Base-by-base conservation (phyloP, 306 rosid species). In the Dalbergia cochinchinensis region DNA sequence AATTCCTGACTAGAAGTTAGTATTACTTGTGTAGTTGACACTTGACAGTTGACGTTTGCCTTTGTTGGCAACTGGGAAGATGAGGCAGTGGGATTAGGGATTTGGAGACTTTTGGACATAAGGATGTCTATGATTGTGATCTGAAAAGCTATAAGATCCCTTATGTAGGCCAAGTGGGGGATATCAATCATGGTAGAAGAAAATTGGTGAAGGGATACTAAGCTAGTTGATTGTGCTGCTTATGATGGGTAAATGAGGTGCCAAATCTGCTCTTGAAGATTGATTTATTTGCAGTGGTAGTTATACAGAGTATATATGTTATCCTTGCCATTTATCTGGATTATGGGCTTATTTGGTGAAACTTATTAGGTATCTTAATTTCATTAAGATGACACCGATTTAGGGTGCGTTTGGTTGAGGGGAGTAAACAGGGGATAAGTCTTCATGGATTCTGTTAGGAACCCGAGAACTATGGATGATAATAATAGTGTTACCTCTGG, bases 271-370 rank as follows among this genome's bases (percentile, higher is more conserved):
- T 15, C 50, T 5, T 75, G 51, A 4, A 76, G 47, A 41, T 44
- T 77, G 45, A 20, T 66, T 33, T 63, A 19, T 64, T 50, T 66
- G 58, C 59, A 10, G 6, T 76, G 37, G 45, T 35, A 7, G 70
- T 48, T 48, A 15, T 47, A 11, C 3, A n/a, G 31, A 13, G 31
- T 6, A 8, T 18, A 35, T 22, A 59, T 53, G 9, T 26, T 39
- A 16, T 71, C 20, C 37, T 74, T 74, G 45, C 59, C 58, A 34
- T 69, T 50, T 33, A 45, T 51, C 18, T 53, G 26, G 58, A 59
- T 42, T 61, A 15, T 44, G 41, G 1, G 10, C 3, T 48, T 44
- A 72, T 61, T 11, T 79, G 10, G 22, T 44, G 35, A 4, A 16
- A 42, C 14, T 42, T 67, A 1, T 42, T 7, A 20, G 8, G 60